Conservation (phyloP, 2,329 filamentous ascomycete species). For the Monascus ruber region DNA sequence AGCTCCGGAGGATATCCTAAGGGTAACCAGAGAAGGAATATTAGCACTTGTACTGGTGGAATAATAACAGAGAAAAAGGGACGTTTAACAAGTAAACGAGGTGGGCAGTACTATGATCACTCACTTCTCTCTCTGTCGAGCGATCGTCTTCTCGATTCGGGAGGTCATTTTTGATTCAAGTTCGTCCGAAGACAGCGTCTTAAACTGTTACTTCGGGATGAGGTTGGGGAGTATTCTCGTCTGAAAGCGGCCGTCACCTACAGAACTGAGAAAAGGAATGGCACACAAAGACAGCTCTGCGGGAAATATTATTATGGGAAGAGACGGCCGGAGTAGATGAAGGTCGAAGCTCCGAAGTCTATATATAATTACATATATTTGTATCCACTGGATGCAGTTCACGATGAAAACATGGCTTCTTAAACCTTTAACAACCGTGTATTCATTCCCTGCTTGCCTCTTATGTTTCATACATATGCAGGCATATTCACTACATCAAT, state of each 20-base stretch:
- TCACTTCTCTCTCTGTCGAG: conserved; percentile 67
- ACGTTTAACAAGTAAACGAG: background rate
- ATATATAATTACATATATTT: too few species aligned
- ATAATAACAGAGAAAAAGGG: background rate
- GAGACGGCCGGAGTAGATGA: background rate
- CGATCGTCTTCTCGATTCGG: conserved; percentile 57
- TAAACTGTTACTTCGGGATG: too few species aligned
- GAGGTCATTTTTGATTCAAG: conserved; percentile 26
- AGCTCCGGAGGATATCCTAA: conserved; percentile 75
- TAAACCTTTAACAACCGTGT: too few species aligned
- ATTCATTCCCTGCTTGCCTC: too few species aligned
- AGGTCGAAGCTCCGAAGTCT: too few species aligned
- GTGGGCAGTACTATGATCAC: conserved; percentile 2
- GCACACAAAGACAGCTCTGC: conserved; percentile 1
- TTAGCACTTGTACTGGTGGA: conserved; percentile 5
- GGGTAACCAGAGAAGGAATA: conserved; percentile 3
- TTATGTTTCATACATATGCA: too few species aligned
- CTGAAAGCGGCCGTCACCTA: too few species aligned
- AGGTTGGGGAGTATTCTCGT: too few species aligned
- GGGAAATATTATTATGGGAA: background rate
- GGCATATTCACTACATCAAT: too few species aligned
- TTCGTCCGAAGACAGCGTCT: background rate
- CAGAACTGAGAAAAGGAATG: background rate
- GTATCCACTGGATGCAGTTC: too few species aligned
- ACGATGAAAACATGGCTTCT: too few species aligned